phyloP scores from a whole-genome alignment of 2,329 filamentous ascomycete species.

The Cordyceps javanica region DNA sequence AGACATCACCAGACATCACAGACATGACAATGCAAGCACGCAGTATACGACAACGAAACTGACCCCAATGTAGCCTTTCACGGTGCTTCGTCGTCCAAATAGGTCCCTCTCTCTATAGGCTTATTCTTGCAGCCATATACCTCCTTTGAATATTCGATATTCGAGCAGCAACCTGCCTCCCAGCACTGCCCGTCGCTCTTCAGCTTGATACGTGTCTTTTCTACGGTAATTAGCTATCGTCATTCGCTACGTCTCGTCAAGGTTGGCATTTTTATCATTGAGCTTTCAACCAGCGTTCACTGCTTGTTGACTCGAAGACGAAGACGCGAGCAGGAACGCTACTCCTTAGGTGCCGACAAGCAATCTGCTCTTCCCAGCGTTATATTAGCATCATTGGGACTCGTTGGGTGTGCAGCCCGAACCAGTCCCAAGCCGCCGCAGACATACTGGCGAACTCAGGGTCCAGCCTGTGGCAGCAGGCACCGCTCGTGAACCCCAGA shows the following conservation, averaged over 20 bases:
- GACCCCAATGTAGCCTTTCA: neutral
- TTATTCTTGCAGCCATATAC: neutral
- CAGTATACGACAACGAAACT: neutral
- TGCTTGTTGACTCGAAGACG: neutral
- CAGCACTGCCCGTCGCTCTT: neutral
- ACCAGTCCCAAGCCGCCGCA: constrained; percentile 23
- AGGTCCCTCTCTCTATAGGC: neutral
- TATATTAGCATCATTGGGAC: constrained; percentile 20
- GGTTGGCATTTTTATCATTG: neutral
- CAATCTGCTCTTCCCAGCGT: neutral
- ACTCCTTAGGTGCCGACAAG: neutral
- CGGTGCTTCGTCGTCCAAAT: neutral
- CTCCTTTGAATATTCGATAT: neutral
- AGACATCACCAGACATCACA: neutral
- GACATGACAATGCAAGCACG: neutral
- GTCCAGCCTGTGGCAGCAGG: constrained; percentile 30
- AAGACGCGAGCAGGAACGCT: neutral
- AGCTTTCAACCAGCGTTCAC: neutral
- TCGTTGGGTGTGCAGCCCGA: constrained; percentile 30
- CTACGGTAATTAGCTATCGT: neutral
- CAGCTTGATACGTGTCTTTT: neutral
- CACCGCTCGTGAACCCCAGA: constrained; percentile 25
- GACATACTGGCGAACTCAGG: constrained; percentile 30
- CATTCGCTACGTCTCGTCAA: neutral
- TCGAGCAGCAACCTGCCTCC: neutral